Evolutionary conservation across 768 basidiomycete species (phyloP).

Genomic region (Amanita inopinata): DNA sequence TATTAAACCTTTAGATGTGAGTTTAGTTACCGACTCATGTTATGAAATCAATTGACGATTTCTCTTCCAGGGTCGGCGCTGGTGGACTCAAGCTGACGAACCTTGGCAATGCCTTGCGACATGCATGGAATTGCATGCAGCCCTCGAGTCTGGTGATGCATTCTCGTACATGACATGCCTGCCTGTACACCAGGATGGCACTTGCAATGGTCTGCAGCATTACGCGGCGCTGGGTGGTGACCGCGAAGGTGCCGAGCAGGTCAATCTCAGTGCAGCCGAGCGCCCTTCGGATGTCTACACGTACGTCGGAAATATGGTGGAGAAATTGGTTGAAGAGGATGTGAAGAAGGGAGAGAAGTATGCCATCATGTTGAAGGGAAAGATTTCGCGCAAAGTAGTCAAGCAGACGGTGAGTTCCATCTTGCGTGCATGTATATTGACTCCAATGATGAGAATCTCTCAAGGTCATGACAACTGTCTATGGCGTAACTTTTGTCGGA

Average conservation of each 20-base stretch:
- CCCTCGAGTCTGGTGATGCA: constrained; percentile 62
- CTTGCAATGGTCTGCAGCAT: constrained; percentile 97
- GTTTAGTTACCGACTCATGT: constrained; percentile 15
- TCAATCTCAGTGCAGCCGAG: constrained; percentile 80
- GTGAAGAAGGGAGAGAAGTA: constrained; percentile 36
- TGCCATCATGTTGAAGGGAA: constrained; percentile 61
- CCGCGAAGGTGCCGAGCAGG: constrained; percentile 76
- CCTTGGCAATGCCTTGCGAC: constrained; percentile 97
- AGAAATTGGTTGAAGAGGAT: constrained; percentile 52
- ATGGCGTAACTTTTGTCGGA: constrained; percentile 93
- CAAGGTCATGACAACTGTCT: constrained; percentile 97
- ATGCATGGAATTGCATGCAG: constrained; percentile 80
- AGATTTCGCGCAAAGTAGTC: constrained; percentile 87
- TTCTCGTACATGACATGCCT: constrained; percentile 53
- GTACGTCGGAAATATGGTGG: constrained; percentile 81
- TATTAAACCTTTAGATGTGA: constrained; percentile 63
- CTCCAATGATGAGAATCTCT: background rate
- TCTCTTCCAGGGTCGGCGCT: constrained; percentile 48
- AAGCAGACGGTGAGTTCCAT: constrained; percentile 80
- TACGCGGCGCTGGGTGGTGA: constrained; percentile 98
- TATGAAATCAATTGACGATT: constrained; percentile 3
- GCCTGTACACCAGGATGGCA: constrained; percentile 98
- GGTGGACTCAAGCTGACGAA: constrained; percentile 92
- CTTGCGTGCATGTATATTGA: background rate
- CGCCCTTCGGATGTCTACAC: constrained; percentile 94